Conservation (phyloP, 208 protist species). For the Leishmania major region DNA sequence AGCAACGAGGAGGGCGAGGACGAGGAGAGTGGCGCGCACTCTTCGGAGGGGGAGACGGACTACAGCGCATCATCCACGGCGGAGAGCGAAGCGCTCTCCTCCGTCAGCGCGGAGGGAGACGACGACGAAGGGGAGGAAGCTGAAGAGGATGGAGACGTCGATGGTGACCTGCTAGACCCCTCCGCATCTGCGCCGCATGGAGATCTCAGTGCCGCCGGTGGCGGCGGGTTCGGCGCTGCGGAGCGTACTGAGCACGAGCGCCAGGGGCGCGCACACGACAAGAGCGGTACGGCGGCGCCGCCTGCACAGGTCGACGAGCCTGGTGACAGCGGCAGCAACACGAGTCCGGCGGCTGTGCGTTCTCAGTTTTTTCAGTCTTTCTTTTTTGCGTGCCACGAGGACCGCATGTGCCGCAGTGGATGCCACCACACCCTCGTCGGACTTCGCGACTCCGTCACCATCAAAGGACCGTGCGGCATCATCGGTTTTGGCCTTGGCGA, state of each 20-base stretch:
- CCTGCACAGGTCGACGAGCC: not conserved
- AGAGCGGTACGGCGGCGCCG: not conserved
- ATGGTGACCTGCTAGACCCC: not conserved
- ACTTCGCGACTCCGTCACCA: conserved; percentile 53
- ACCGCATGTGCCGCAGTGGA: conserved; percentile 14
- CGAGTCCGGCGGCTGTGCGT: not conserved
- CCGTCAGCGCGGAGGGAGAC: conserved; percentile 3
- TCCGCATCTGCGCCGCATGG: not conserved
- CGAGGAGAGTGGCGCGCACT: conserved; percentile 4
- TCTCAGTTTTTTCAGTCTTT: conserved; percentile 51
- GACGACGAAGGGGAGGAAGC: conserved; percentile 2
- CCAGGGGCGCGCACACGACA: not conserved
- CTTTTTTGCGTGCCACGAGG: conserved; percentile 63
- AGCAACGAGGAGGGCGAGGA: conserved; percentile 12
- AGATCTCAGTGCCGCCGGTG: not conserved
- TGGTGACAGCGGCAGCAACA: not conserved
- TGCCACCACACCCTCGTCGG: conserved; percentile 79
- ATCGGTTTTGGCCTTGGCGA: conserved; percentile 77
- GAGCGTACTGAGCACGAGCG: not conserved
- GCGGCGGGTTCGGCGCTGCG: not conserved
- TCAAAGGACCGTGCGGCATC: conserved; percentile 78
- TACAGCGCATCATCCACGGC: not conserved
- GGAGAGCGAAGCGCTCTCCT: not conserved
- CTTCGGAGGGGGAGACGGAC: conserved; percentile 24
- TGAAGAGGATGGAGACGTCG: not conserved